Evolutionary conservation across 2,329 filamentous ascomycete species (phyloP).

Genomic region (Colletotrichum sp.): DNA sequence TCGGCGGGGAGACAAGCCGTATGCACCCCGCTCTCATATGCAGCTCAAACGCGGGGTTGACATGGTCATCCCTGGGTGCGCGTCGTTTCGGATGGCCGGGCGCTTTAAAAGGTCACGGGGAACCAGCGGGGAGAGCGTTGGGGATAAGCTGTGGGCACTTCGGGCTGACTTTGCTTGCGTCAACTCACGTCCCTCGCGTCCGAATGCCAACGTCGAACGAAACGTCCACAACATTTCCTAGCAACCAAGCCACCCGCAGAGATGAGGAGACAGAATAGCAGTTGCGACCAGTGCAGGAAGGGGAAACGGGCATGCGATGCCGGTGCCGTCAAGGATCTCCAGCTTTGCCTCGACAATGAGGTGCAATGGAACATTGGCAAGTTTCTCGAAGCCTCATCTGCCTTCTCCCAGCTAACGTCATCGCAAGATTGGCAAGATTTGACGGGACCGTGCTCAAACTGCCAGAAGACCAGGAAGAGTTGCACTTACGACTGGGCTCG

Average conservation of each 20-base stretch:
- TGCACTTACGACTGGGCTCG: slow-evolving; percentile 32
- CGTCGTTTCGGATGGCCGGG: slow-evolving; percentile 1
- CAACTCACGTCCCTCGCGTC: not conserved
- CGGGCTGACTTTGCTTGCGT: not conserved
- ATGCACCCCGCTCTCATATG: not conserved
- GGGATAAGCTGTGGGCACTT: not conserved
- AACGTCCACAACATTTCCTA: not conserved
- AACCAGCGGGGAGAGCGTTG: not conserved
- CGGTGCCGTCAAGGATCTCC: slow-evolving; percentile 1
- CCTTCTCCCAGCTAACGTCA: not conserved
- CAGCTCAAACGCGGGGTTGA: not conserved
- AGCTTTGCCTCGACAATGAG: not conserved
- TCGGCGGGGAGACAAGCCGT: not conserved
- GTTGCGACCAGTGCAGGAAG: slow-evolving; percentile 29
- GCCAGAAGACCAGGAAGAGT: slow-evolving; percentile 31
- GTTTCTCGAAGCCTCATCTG: not conserved
- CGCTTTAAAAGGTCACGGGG: not conserved
- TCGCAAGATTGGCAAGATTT: not conserved
- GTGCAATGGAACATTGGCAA: slow-evolving; percentile 5
- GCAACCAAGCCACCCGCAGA: not conserved
- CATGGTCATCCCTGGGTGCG: not conserved
- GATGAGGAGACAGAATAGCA: slow-evolving; percentile 24
- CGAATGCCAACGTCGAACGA: not conserved
- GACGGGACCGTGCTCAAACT: slow-evolving; percentile 29
- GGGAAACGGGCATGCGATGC: slow-evolving; percentile 28